phyloP scores from a whole-genome alignment of 2,329 filamentous ascomycete species.

The Dothistroma pini region DNA sequence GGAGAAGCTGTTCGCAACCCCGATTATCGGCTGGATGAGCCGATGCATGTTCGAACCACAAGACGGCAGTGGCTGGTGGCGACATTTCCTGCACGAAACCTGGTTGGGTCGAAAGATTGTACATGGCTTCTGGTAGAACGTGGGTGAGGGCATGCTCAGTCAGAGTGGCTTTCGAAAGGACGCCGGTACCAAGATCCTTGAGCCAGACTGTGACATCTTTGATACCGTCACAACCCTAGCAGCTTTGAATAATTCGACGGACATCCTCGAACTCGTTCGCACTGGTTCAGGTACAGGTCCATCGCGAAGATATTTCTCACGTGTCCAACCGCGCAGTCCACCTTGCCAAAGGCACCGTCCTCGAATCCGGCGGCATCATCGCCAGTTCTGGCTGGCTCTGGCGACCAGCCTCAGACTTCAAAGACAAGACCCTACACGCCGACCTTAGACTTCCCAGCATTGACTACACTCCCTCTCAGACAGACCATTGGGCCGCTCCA shows the following conservation, averaged over 20 bases:
- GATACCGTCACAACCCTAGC: constrained; percentile 13
- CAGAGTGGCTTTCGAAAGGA: constrained; percentile 11
- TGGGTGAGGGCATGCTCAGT: constrained; percentile 6
- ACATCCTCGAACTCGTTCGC: constrained; percentile 13
- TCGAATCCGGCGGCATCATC: constrained; percentile 12
- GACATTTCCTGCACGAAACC: constrained; percentile 13
- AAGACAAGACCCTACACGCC: constrained; percentile 9
- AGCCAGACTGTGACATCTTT: constrained; percentile 12
- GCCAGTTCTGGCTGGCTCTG: constrained; percentile 16
- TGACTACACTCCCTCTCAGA: constrained; percentile 9
- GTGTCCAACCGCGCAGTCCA: constrained; percentile 11
- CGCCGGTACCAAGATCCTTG: constrained; percentile 5
- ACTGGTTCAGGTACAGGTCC: constrained; percentile 13
- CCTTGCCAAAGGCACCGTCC: constrained; percentile 5
- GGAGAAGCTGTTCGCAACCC: constrained; percentile 13
- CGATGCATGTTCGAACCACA: constrained; percentile 7
- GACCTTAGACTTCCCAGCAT: constrained; percentile 14
- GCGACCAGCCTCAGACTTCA: constrained; percentile 11
- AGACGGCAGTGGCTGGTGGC: constrained; percentile 17
- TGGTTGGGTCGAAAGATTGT: constrained; percentile 12
- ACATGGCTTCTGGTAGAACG: constrained; percentile 7
- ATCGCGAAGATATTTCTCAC: constrained; percentile 13
- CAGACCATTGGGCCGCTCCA: constrained; percentile 6
- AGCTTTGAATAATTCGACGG: constrained; percentile 11
- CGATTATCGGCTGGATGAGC: constrained; percentile 13